Evolutionary conservation across 345 rosid species (phyloP), one percentile per base, ranked within the genome.

Genomic region (Eucalyptus globulus): DNA sequence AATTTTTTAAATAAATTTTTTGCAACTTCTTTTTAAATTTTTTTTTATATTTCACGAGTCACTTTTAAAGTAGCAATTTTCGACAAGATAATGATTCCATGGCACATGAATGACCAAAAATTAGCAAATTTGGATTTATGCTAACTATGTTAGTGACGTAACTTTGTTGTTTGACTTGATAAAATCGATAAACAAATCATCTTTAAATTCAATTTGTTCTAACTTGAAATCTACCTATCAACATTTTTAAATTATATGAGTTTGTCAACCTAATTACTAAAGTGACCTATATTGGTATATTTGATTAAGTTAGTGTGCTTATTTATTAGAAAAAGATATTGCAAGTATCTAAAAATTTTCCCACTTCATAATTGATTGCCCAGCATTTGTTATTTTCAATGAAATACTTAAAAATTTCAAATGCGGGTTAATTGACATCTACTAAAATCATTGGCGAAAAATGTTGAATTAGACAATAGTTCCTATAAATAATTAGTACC

Each of bases 191-290:
- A 0, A 7, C 40, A 8, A 0, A 4, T n/a, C 40, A 65, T 29
- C 21, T 0, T 65, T 40, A 7, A 0, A 4, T 65, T 65, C 29
- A 24, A 24, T 56, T 2, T 3, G 1, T 65, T n/a, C 76, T 29
- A 6, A 65, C 9, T 8, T 65, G 11, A 65, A 65, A 65, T 65
- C 2, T 8, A 8, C 8, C 3, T 0, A 0, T 65, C 19, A 21
- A 65, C 17, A 65, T 14, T 15, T 15, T 15, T 8, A 15, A n/a
- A n/a, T 65, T 14, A 0, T 62, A 29, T 62, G 34, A 29, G 34
- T 67, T 0, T 0, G 3, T 67, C 40, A 31, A 31, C 3, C 40
- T 31, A 67, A 67, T 15, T 67, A 67, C 3, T 8, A 67, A 31
- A 17, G 43, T 69, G 80, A 34, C 43, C 43, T 43, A 6, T 43